Base-by-base conservation (phyloP, 192 early-diverging fungal genomes). In the Umbelopsis ramanniana region DNA sequence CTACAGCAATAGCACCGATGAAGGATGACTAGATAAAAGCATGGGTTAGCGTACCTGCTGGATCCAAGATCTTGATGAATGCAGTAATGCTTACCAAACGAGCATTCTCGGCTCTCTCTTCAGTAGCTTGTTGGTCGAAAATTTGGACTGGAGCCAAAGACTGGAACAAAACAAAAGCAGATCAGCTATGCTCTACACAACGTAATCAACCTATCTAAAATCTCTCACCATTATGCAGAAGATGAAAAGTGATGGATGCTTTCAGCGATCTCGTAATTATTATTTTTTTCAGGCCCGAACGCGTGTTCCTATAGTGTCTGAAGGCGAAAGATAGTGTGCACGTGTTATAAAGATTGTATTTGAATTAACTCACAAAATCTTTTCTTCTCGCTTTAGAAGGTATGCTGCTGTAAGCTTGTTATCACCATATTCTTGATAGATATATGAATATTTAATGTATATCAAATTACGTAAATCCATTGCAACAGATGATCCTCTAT, bases 1-100 rank as follows among this genome's bases (percentile, higher is more conserved):
- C 97, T 53, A 99, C 93, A 63, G 97, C 97, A 77, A 99, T 99
- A 46, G 97, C 97, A 8, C 97, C 97, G 71, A 99, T 96, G 82
- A 99, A 95, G 9, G 94, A 94, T 9, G 93, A 88, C 93, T 94
- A 71, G 11, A 3, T 76, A 53, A 21, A 60, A 73, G 9, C 45
- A 17, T 53, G 6, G 29, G 9, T 66, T 26, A 67, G 23, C 69
- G 23, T 52, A 48, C 43, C 45, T 43, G 15, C 22, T 26, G 38
- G 17, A 9, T 35, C 45, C 57, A 46, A 45, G 47, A 48, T 37
- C 23, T 40, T 23, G n/a, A 66, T 63, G 14, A 48, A 50, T 54
- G 38, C 22, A 70, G 55, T 23, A 71, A 43, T 33, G 50, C 79
- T 77, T 89, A 96, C 95, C 87, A 99, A 77, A 79, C 97, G 97